Evolutionary conservation across 139 green algal species (phyloP).

Genomic region (Micractinium conductrix): DNA sequence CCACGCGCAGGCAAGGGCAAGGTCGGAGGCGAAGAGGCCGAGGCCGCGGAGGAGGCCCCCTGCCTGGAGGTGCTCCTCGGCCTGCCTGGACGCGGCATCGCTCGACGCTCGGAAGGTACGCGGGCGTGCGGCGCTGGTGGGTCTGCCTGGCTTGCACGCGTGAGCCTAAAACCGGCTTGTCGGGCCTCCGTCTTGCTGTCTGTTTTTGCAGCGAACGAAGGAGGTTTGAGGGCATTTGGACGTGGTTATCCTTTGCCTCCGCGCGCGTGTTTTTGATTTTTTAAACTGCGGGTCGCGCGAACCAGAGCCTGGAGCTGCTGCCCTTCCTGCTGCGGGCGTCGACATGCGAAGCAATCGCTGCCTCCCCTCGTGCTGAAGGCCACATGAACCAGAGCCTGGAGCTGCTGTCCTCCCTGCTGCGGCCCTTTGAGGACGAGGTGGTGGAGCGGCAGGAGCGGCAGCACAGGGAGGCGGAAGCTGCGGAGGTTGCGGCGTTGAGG

Average conservation of each 20-base stretch:
- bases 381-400: constrained; percentile 71
- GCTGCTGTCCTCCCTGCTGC: constrained; percentile 35
- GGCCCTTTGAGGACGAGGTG: constrained; percentile 30
- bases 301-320: constrained; percentile 60
- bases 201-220: too few species aligned
- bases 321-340: constrained; percentile 22
- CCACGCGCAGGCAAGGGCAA: constrained; percentile 59
- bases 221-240: too few species aligned
- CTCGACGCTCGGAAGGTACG: too few species aligned
- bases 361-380: constrained; percentile 8
- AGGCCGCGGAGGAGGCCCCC: constrained; percentile 20
- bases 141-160: too few species aligned
- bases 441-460: constrained; percentile 16
- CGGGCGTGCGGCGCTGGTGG: too few species aligned
- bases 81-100: constrained; percentile 48
- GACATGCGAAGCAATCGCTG: too few species aligned
- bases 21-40: not conserved
- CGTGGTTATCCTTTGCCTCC: too few species aligned
- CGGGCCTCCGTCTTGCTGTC: too few species aligned
- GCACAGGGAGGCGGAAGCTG: not conserved
- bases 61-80: constrained; percentile 79
- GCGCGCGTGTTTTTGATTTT: too few species aligned
- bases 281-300: constrained; percentile 59
- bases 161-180: too few species aligned
- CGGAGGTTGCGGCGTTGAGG: too few species aligned